Conservation (phyloP, 495 filamentous ascomycete genomes). For the Penicillium canescens region DNA sequence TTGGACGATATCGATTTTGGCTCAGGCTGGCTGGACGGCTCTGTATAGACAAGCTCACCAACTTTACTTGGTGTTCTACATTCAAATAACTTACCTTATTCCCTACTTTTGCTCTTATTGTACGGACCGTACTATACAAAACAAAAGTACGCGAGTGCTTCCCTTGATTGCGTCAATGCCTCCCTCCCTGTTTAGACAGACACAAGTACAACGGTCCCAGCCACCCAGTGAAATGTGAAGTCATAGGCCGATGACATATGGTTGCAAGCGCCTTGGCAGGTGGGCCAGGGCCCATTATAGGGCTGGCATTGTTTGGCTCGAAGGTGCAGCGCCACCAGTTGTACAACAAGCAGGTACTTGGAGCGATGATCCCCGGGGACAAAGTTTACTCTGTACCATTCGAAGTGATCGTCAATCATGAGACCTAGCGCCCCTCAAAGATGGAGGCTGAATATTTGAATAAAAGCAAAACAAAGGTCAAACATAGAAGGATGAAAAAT, state of each 20-base stretch:
- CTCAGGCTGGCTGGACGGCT: not conserved
- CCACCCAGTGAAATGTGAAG: constrained; percentile 23
- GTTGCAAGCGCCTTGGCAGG: constrained; percentile 19
- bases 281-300: constrained; percentile 17
- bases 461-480: not conserved
- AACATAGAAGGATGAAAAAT: constrained; percentile 1
- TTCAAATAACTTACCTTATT: no score
- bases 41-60: not conserved
- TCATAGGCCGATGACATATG: constrained; percentile 19
- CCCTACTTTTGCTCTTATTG: no score
- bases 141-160: not conserved
- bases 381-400: not conserved
- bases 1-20: constrained; percentile 23
- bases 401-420: constrained; percentile 8
- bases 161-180: not conserved
- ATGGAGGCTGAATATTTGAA: not conserved
- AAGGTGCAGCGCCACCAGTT: constrained; percentile 1
- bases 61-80: no score
- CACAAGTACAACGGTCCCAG: not conserved
- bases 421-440: not conserved
- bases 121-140: not conserved
- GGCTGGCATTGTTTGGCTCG: constrained; percentile 22
- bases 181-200: not conserved
- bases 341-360: not conserved
- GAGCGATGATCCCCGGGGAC: constrained; percentile 2